Conservation (phyloP, 768 basidiomycete species). For the Psilocybe cubensis region DNA sequence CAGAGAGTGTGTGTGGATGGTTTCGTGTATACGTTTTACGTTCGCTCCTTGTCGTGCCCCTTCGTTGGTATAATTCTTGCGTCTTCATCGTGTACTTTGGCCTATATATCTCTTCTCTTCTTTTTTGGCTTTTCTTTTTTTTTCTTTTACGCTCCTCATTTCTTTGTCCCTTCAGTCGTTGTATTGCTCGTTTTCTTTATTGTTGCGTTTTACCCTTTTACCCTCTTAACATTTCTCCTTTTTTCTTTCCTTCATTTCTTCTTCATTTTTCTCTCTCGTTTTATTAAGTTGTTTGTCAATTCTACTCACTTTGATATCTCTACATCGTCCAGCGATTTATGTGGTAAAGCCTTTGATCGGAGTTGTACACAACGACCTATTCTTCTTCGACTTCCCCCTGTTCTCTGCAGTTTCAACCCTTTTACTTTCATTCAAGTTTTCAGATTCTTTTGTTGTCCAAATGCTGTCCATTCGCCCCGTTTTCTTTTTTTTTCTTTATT, state of each 20-base stretch:
- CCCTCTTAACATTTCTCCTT: conserved; percentile 12
- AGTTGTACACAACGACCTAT: neutral
- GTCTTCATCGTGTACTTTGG: neutral
- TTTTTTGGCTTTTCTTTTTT: neutral
- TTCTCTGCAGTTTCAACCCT: neutral
- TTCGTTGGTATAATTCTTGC: neutral
- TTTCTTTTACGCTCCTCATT: neutral
- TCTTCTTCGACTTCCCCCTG: neutral
- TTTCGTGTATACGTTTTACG: neutral
- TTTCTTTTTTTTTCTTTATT: neutral
- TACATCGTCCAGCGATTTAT: neutral
- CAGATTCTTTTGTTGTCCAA: neutral
- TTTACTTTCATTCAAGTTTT: neutral
- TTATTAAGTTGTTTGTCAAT: conserved; percentile 9
- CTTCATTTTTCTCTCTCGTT: conserved; percentile 1
- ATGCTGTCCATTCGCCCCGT: neutral
- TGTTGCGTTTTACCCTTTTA: conserved; percentile 4
- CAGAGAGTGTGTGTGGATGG: neutral
- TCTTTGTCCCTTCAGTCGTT: neutral
- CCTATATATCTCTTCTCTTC: conserved; percentile 1
- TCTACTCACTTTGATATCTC: conserved; percentile 7
- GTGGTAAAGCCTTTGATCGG: neutral
- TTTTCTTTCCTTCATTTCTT: conserved; percentile 16
- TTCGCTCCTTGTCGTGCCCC: neutral
- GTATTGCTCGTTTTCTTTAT: conserved; percentile 3